phyloP scores from a whole-genome alignment of 1,139 yeast species.

The Candida smagusa region DNA sequence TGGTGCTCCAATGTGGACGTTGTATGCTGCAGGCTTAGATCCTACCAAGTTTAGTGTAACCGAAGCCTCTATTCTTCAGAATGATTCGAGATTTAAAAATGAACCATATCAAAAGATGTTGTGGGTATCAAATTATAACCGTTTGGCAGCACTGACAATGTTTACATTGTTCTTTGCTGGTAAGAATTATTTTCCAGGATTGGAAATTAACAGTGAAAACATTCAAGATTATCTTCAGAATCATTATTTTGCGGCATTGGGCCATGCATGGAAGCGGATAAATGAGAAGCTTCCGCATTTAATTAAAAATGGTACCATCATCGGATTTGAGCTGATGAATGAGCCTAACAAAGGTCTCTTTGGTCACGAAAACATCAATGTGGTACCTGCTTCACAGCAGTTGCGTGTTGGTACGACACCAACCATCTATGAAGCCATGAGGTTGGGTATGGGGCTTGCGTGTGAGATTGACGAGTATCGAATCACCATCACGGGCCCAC shows the following conservation, averaged over 20 bases:
- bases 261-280: slow-evolving; percentile 52
- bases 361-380: slow-evolving; percentile 48
- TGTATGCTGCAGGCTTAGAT: slow-evolving; percentile 90
- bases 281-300: slow-evolving; percentile 48
- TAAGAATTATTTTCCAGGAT: slow-evolving; percentile 62
- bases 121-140: slow-evolving; percentile 86
- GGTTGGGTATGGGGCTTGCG: slow-evolving; percentile 70
- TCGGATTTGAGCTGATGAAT: slow-evolving; percentile 85
- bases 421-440: slow-evolving; percentile 56
- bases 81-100: slow-evolving; percentile 35
- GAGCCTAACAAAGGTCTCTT: slow-evolving; percentile 76
- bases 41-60: slow-evolving; percentile 66
- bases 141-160: slow-evolving; percentile 78
- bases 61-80: slow-evolving; percentile 76
- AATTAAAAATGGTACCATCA: slow-evolving; percentile 48
- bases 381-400: slow-evolving; percentile 52
- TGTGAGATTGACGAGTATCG: slow-evolving; percentile 64
- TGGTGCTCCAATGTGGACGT: slow-evolving; percentile 95
- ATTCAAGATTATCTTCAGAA: slow-evolving; percentile 75
- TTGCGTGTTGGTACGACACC: slow-evolving; percentile 68
- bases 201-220: slow-evolving; percentile 64
- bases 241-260: slow-evolving; percentile 57
- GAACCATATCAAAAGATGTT: slow-evolving; percentile 71
- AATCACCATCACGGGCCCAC: slow-evolving; percentile 72
- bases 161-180: slow-evolving; percentile 87